phyloP scores from a whole-genome alignment of 345 rosid species.

The Citrus inodora region DNA sequence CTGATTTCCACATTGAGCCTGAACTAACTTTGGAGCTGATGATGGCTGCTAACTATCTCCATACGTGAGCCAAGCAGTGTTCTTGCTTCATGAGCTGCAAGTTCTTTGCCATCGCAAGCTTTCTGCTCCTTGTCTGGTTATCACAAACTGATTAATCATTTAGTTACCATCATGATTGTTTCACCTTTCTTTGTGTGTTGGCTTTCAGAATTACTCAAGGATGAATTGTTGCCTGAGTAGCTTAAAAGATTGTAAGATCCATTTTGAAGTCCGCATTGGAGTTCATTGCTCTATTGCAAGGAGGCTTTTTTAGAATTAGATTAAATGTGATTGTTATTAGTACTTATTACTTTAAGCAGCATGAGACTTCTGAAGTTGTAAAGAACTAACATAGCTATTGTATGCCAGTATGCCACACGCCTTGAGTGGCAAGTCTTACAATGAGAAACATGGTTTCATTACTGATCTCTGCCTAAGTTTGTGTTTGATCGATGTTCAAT shows the following conservation, averaged over 20 bases:
- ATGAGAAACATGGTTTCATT: neutral
- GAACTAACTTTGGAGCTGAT: constrained; percentile 65
- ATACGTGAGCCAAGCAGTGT: constrained; percentile 34
- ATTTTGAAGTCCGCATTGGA: neutral
- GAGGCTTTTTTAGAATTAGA: neutral
- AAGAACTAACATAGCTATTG: neutral
- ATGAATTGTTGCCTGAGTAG: constrained; percentile 8
- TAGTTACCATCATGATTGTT: constrained; percentile 1
- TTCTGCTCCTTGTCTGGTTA: neutral
- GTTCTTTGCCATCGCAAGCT: constrained; percentile 2
- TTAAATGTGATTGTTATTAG: neutral
- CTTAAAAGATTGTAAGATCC: neutral
- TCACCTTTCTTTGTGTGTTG: neutral
- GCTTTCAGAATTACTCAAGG: constrained; percentile 1
- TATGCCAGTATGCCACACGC: neutral
- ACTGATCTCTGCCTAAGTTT: neutral
- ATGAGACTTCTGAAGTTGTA: neutral
- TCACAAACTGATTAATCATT: neutral
- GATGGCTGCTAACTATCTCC: constrained; percentile 75
- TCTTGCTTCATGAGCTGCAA: constrained; percentile 12
- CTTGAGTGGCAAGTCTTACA: neutral
- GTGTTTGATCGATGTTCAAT: neutral
- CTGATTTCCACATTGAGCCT: constrained; percentile 66
- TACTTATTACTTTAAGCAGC: neutral
- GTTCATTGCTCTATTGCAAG: constrained; percentile 6